A percentile compares a stretch with the other conserved stretches of the same genome.
Evolutionary conservation across 257 asterid species (phyloP).

Genomic region (Craterostigma plantagineum): DNA sequence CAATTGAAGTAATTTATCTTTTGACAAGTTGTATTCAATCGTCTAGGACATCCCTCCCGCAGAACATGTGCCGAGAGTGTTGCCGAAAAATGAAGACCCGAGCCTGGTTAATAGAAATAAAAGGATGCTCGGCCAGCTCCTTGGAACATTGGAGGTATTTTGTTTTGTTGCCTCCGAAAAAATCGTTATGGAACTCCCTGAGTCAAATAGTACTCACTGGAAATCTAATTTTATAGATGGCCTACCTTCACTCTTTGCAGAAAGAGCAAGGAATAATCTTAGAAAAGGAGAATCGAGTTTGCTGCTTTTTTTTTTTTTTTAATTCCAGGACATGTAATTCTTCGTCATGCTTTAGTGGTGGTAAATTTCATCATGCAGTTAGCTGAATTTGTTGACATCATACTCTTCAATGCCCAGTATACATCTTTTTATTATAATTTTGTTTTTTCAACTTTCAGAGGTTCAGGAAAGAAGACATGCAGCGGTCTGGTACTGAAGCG

Average conservation of each 20-base stretch:
- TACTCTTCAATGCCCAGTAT: neutral
- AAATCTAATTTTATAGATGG: no score
- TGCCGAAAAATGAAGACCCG: constrained; percentile 92
- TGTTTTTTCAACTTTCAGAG: constrained; percentile 35
- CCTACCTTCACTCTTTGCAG: no score
- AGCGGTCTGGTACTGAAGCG: constrained; percentile 76
- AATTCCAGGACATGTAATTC: no score
- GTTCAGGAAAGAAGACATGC: constrained; percentile 81
- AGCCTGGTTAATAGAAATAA: constrained; percentile 76
- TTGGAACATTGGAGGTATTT: constrained; percentile 88
- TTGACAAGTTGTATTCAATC: constrained; percentile 11
- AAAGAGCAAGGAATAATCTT: no score
- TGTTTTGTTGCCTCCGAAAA: constrained; percentile 1
- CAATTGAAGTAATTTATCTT: constrained; percentile 5
- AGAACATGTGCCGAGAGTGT: constrained; percentile 57
- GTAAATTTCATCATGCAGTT: no score
- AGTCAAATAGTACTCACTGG: no score
- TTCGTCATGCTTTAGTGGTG: no score
- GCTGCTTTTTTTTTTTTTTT: neutral
- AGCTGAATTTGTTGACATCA: no score
- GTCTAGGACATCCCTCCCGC: constrained; percentile 61
- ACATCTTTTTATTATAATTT: constrained; percentile 5
- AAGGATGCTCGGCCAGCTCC: constrained; percentile 97
- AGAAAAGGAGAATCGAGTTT: no score
- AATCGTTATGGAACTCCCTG: no score